Evolutionary conservation across 371 early-diverging fungal genomes (phyloP), one percentile per base, ranked within the genome.

Genomic region (Globomyces sp.): DNA sequence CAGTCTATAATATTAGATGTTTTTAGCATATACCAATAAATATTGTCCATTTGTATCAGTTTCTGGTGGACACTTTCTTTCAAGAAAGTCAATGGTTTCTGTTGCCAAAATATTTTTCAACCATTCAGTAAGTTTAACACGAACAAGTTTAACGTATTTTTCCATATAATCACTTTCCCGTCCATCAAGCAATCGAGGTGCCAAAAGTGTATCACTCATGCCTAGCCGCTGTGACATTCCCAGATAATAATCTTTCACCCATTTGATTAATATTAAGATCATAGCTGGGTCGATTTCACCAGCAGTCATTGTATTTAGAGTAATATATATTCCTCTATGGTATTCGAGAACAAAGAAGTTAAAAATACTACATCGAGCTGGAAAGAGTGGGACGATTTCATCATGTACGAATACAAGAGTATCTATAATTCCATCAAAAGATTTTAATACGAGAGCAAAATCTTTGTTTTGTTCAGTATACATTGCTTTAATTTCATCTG

Each of bases 261-360:
- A 97, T 8, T 90, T 84, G 63, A 95, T 72, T 24, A 96, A 75
- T 53, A 80, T 76, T 63, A 98, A 76, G 49, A 96, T 95, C 3
- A 86, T 83, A 2, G 89, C 92, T 3, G 90, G 79, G 39, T 85
- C 85, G 39, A 91, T 86, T 44, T 59, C 67, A 2, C 71, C 73
- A 0, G 68, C 48, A 3, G 73, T 74, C 68, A 95, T 82, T 68
- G 80, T 76, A 72, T 91, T 87, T 24, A 90, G 76, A 63, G 87
- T 77, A 13, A 86, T 86, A 68, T 94, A 91, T 1, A 97, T 88
- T 43, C 89, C 86, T 42, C 89, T 89, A 75, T 98, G 99, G 71
- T 95, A 97, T 76, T 94, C 94, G 49, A 92, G 77, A 0, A 96
- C 91, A 74, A 90, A 95, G 70, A 91, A 89, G 34, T 91, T 90